Percentiles rank a stretch among this genome's conserved stretches.
Conservation (phyloP, 1,284 basidiomycete species). For the Salmacisia buchloeana region DNA sequence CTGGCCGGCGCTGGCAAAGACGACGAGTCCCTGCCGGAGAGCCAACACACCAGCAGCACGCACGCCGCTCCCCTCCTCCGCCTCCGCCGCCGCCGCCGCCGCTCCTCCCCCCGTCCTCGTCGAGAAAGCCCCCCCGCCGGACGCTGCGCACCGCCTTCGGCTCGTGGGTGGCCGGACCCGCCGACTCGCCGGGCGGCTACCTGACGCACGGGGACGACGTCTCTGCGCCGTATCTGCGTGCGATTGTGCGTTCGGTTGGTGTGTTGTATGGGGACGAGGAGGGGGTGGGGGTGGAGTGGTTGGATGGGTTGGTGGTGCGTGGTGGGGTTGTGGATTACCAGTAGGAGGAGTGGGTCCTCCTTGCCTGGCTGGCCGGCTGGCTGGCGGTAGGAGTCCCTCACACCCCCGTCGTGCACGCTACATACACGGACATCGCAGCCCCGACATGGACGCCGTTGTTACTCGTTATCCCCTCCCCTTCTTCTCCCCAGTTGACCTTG, state of each 20-base stretch:
- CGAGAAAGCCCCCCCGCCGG: neutral
- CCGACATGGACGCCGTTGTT: too few species aligned
- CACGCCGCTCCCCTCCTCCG: neutral
- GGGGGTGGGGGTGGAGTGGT: neutral
- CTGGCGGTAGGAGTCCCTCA: too few species aligned
- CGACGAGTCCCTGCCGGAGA: too few species aligned
- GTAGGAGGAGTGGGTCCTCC: neutral
- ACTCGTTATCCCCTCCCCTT: too few species aligned
- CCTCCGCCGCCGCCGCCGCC: neutral
- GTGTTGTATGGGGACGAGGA: neutral
- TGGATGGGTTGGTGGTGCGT: neutral
- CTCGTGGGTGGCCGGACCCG: slow-evolving; percentile 8
- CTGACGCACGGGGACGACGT: slow-evolving; percentile 5
- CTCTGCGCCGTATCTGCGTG: neutral
- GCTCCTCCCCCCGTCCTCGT: neutral
- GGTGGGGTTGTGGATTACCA: neutral
- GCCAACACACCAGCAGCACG: too few species aligned
- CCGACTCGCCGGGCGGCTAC: slow-evolving; percentile 2
- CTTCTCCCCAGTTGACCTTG: too few species aligned
- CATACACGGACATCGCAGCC: too few species aligned
- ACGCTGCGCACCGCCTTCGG: neutral
- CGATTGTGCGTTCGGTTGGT: neutral
- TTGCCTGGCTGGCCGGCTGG: too few species aligned
- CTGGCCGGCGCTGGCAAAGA: too few species aligned
- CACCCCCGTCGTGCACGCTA: too few species aligned